These are phyloP conservation scores for Phoma herbarum DNA, from an alignment of 2,329 filamentous ascomycete genomes.

Conservation along the genomic window DNA sequence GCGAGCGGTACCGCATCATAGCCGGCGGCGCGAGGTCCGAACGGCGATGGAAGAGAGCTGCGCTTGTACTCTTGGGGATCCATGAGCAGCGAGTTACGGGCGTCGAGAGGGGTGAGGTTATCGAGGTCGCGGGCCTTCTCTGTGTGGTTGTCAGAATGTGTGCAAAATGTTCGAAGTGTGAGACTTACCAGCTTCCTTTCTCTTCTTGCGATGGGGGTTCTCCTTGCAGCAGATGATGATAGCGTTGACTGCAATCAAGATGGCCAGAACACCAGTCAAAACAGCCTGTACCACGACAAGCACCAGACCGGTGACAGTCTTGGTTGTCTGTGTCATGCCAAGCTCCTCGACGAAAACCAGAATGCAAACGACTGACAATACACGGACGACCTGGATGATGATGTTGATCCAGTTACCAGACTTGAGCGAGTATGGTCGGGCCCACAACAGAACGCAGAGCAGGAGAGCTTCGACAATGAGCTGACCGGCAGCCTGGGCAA, in stretches of 20 bases:
- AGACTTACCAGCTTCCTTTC: slow-evolving; percentile 86
- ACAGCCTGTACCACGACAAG: slow-evolving; percentile 90
- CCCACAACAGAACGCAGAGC: slow-evolving; percentile 82
- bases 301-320: slow-evolving; percentile 92
- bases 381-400: slow-evolving; percentile 85
- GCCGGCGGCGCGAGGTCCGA: slow-evolving; percentile 40
- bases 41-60: slow-evolving; percentile 42
- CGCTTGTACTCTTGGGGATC: slow-evolving; percentile 62
- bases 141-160: slow-evolving; percentile 53
- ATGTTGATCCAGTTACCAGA: slow-evolving; percentile 95
- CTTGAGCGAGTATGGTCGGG: slow-evolving; percentile 83
- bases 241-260: slow-evolving; percentile 89
- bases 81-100: slow-evolving; percentile 85
- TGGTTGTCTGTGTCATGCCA: slow-evolving; percentile 86
- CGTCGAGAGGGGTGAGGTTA: slow-evolving; percentile 84
- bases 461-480: slow-evolving; percentile 83
- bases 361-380: slow-evolving; percentile 87
- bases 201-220: slow-evolving; percentile 88
- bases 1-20: slow-evolving; percentile 51
- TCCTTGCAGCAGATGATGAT: slow-evolving; percentile 82
- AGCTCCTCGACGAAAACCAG: slow-evolving; percentile 94
- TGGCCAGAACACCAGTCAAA: slow-evolving; percentile 81
- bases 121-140: slow-evolving; percentile 83
- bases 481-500: slow-evolving; percentile 81
- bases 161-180: background rate